phyloP scores from a whole-genome alignment of 768 basidiomycete genomes.

The Agrocybe chaxingu region DNA sequence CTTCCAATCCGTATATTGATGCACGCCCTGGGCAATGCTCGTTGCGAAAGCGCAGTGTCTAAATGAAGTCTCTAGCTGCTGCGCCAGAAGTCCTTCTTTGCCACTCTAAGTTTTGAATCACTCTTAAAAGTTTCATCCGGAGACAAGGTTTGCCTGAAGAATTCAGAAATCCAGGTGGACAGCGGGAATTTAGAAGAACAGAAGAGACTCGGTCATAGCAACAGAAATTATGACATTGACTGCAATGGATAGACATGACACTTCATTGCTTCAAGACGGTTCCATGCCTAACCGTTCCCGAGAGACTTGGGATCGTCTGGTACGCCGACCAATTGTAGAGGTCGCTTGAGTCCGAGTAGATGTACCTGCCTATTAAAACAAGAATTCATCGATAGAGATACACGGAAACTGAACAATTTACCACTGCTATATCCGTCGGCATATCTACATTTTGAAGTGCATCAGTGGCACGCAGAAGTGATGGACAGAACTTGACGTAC shows the following conservation, averaged over 20 bases:
- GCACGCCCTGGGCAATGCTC: too few species aligned
- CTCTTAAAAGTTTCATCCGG: too few species aligned
- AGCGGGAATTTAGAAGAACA: neutral
- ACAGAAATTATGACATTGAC: neutral
- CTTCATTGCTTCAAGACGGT: conserved; percentile 28
- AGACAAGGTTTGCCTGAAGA: too few species aligned
- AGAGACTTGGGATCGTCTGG: conserved; percentile 24
- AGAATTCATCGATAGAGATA: too few species aligned
- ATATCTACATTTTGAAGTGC: conserved; percentile 14
- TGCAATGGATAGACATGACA: too few species aligned
- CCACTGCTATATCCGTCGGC: conserved; percentile 29
- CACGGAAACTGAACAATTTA: neutral
- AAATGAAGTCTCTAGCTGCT: too few species aligned
- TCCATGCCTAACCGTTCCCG: conserved; percentile 28
- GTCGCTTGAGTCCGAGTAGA: conserved; percentile 32
- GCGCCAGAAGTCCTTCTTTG: too few species aligned
- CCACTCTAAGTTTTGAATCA: too few species aligned
- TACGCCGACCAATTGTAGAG: conserved; percentile 29
- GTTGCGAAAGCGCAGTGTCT: too few species aligned
- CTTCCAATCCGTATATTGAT: too few species aligned
- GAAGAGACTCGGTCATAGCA: neutral
- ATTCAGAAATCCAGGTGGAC: too few species aligned
- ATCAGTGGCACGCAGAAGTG: neutral
- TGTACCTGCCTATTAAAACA: conserved; percentile 24
- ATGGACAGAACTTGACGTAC: conserved; percentile 13